Evolutionary conservation across 2,329 filamentous ascomycete species (phyloP).

Genomic region (Canariomyces notabilis): DNA sequence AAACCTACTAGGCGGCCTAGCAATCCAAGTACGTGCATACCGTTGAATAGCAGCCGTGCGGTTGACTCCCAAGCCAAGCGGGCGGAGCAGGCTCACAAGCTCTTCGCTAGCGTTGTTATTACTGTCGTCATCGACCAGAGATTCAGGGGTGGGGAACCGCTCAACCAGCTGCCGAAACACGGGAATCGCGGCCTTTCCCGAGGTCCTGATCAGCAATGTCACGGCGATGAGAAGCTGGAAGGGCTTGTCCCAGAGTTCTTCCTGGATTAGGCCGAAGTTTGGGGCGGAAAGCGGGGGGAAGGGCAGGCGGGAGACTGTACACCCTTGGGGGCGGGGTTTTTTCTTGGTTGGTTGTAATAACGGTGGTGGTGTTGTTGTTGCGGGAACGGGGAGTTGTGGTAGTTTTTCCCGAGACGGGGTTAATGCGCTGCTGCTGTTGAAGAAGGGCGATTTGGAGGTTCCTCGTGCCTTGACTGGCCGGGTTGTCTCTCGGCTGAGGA

Average conservation of each 20-base stretch:
- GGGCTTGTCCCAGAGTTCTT: slow-evolving; percentile 66
- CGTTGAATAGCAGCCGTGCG: slow-evolving; percentile 64
- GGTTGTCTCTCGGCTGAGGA: not conserved
- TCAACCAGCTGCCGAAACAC: slow-evolving; percentile 64
- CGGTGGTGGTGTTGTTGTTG: slow-evolving; percentile 7
- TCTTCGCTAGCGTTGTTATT: slow-evolving; percentile 36
- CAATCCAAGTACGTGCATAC: slow-evolving; percentile 65
- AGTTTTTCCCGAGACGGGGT: not conserved
- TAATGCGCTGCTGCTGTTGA: slow-evolving; percentile 23
- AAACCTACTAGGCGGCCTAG: slow-evolving; percentile 54
- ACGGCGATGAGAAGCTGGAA: slow-evolving; percentile 79
- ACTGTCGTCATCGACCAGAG: slow-evolving; percentile 56
- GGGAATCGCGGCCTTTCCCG: slow-evolving; percentile 69
- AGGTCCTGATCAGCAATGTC: slow-evolving; percentile 79
- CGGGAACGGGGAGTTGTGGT: not conserved
- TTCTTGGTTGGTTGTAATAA: slow-evolving; percentile 14
- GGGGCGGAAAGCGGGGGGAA: slow-evolving; percentile 62
- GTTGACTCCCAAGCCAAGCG: slow-evolving; percentile 65
- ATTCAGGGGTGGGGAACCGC: slow-evolving; percentile 60
- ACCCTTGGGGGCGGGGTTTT: slow-evolving; percentile 31
- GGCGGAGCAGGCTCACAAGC: slow-evolving; percentile 58
- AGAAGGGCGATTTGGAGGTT: slow-evolving; percentile 33
- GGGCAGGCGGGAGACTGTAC: slow-evolving; percentile 50
- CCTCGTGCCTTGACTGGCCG: slow-evolving; percentile 19
- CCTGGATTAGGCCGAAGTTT: slow-evolving; percentile 77